phyloP scores from a whole-genome alignment of 1,284 basidiomycete species.

The Filobasidium uniguttulatum region DNA sequence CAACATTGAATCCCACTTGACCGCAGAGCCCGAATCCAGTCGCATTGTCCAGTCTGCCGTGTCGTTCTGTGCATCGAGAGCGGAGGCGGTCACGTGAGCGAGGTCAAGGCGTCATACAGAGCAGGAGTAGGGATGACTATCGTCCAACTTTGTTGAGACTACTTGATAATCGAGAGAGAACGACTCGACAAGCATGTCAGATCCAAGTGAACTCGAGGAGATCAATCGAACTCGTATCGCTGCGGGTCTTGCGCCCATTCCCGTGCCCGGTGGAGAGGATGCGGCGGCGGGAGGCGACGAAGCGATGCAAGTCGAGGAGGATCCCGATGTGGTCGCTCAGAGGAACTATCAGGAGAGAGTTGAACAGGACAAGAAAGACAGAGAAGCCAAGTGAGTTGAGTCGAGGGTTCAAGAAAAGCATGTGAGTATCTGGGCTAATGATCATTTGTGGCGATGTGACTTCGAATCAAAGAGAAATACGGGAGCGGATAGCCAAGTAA shows the following conservation, averaged over 20 bases:
- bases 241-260: slow-evolving; percentile 85
- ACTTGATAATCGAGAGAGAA: no score
- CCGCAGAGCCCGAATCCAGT: no score
- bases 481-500: slow-evolving; percentile 77
- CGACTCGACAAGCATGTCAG: slow-evolving; percentile 12
- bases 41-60: no score
- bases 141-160: no score
- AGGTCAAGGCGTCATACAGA: no score
- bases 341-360: slow-evolving; percentile 64
- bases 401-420: background rate
- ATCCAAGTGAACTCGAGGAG: slow-evolving; percentile 69
- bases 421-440: background rate
- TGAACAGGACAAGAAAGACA: slow-evolving; percentile 55
- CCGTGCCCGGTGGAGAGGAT: slow-evolving; percentile 53
- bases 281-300: slow-evolving; percentile 24
- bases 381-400: slow-evolving; percentile 55
- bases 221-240: slow-evolving; percentile 94
- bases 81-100: no score
- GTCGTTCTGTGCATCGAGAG: no score
- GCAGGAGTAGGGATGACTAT: no score
- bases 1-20: no score
- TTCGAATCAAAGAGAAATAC: slow-evolving; percentile 49
- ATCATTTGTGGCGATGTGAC: background rate
- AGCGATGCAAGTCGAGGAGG: slow-evolving; percentile 44
- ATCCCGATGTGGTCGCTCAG: slow-evolving; percentile 55